Evolutionary conservation across 805 yeast genomes (phyloP), one percentile per base, ranked within the genome.

Genomic region (Cyberlindnera petersonii): DNA sequence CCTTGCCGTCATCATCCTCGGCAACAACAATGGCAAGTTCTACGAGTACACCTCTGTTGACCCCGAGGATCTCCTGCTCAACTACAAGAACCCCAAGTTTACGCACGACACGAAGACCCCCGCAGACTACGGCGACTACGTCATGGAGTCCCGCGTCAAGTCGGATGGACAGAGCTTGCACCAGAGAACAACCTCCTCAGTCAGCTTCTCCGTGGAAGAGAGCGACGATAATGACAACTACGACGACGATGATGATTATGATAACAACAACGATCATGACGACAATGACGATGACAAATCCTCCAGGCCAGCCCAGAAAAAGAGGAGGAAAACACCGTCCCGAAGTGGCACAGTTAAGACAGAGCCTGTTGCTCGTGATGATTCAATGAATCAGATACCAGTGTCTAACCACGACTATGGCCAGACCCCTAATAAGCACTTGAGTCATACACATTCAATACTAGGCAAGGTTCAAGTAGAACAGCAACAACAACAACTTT

Each of bases 1-100:
- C 56, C 71, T 93, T 22, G 94, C 98, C 2, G 91, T 91, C 22
- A 79, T 91, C 13, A 87, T 91, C 19, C 69, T 88, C 26, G 95
- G 95, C 15, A 77, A 78, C 52, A 88, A 81, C 60, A 80, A 86
- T 54, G 59, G 68, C 26, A 84, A 83, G 53, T 74, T 88, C 18
- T 88, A 85, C 58, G 96, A 91, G 64, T 91, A 80, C 57, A 75
- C 88, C 8, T 79, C 94, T 4, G 79, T 80, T 14, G 78, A 80
- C 44, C 72, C 87, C 3, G 62, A 68, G 9, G 71, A 72, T 9
- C 61, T 82, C 31, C 49, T 78, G 11, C 56, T 60, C 9, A 58
- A 60, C 30, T 75, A 70, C 53, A 55, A 65, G 33, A 50, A 53
- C 20, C 40, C 52, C 4, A 44, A 43, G 2, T 52, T 53, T 31